These are phyloP conservation scores for Penicillium arizonense DNA, from an alignment of 495 filamentous ascomycete species.

Conservation along the genomic window DNA sequence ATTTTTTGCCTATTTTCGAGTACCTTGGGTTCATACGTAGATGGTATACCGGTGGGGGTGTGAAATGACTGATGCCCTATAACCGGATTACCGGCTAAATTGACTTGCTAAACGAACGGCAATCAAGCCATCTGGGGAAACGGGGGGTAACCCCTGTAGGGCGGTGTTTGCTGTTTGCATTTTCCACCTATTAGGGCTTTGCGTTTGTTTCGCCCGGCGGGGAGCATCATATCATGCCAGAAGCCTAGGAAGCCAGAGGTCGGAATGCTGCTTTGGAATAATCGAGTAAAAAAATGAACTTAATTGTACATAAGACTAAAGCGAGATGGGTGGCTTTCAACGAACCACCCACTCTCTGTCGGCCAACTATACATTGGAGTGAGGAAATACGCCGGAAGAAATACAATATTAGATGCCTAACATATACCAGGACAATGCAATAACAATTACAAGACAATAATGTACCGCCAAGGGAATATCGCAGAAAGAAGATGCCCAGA, in stretches of 20 bases:
- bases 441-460: slow-evolving; percentile 24
- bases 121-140: background rate
- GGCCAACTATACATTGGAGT: background rate
- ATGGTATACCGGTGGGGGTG: no score
- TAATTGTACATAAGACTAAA: slow-evolving; percentile 6
- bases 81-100: slow-evolving; percentile 9
- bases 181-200: slow-evolving; percentile 22
- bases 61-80: no score
- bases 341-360: background rate
- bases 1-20: no score
- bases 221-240: background rate
- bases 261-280: background rate
- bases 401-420: slow-evolving; percentile 17
- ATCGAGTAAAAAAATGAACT: background rate
- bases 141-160: background rate
- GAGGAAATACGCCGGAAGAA: background rate
- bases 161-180: background rate
- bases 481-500: slow-evolving; percentile 3
- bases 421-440: slow-evolving; percentile 23
- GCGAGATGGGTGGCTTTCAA: slow-evolving; percentile 1
- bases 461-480: slow-evolving; percentile 4
- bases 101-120: background rate
- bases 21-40: no score
- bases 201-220: background rate
- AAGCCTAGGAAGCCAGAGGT: no score